These are phyloP conservation scores for Penicillium turbatum DNA, from an alignment of 495 filamentous ascomycete genomes.

Conservation along the genomic window DNA sequence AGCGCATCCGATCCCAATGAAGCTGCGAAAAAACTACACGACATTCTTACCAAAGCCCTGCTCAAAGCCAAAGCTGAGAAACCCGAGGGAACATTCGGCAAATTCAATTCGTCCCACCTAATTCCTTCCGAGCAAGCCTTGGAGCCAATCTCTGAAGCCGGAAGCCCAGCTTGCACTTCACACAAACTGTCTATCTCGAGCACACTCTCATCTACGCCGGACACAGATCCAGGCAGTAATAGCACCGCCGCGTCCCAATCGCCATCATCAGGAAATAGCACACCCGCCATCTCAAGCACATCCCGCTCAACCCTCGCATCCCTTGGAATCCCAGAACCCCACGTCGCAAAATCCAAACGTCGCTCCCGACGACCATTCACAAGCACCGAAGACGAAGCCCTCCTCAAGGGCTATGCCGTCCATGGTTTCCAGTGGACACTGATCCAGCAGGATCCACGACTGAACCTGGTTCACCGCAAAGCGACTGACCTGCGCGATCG, in stretches of 20 bases:
- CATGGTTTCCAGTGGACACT: conserved; percentile 78
- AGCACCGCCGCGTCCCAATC: neutral
- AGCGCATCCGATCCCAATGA: conserved; percentile 44
- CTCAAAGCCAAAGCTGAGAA: conserved; percentile 31
- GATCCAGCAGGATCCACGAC: conserved; percentile 66
- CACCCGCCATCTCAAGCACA: conserved; percentile 22
- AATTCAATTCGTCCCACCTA: conserved; percentile 22
- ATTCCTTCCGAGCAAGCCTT: conserved; percentile 9
- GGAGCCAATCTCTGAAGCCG: conserved; percentile 10
- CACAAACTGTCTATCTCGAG: conserved; percentile 22
- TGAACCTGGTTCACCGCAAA: conserved; percentile 61
- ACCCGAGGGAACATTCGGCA: conserved; percentile 22
- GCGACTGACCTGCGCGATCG: conserved; percentile 80
- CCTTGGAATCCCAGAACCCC: conserved; percentile 37
- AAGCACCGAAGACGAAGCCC: conserved; percentile 67
- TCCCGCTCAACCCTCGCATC: conserved; percentile 32
- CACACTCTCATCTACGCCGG: conserved; percentile 16
- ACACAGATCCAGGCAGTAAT: conserved; percentile 10
- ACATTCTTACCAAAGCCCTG: conserved; percentile 38
- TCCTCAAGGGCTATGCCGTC: conserved; percentile 68
- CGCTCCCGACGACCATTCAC: conserved; percentile 60
- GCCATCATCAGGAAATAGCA: conserved; percentile 11
- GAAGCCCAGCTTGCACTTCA: conserved; percentile 10
- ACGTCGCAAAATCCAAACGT: conserved; percentile 35
- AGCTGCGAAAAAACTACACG: conserved; percentile 42